Conservation (phyloP, 1,284 basidiomycete species). For the Inonotus hispidus region DNA sequence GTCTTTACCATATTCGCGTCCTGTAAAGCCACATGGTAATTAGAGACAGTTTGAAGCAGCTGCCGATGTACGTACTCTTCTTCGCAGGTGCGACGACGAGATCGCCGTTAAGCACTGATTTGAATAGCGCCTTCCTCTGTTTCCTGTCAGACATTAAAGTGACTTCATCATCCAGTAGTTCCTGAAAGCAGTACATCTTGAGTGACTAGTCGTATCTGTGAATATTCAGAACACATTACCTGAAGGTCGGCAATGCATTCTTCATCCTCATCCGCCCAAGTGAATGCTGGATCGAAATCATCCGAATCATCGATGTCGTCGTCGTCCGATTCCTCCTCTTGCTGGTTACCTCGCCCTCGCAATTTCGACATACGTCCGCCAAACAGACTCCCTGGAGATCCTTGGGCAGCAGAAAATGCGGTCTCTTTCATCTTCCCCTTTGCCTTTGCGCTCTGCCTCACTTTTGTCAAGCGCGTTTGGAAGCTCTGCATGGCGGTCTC, state of each 20-base stretch:
- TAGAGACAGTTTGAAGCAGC: neutral
- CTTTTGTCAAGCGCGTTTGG: slow-evolving; percentile 42
- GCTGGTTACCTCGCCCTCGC: slow-evolving; percentile 23
- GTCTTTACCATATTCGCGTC: slow-evolving; percentile 49
- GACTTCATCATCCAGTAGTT: slow-evolving; percentile 39
- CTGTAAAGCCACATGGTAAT: slow-evolving; percentile 31
- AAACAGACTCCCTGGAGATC: neutral
- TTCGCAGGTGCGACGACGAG: slow-evolving; percentile 38
- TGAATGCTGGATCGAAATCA: slow-evolving; percentile 19
- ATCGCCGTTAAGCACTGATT: slow-evolving; percentile 55
- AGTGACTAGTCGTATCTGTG: neutral
- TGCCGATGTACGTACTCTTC: slow-evolving; percentile 20
- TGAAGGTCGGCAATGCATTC: slow-evolving; percentile 57
- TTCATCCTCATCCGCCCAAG: slow-evolving; percentile 63
- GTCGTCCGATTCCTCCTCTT: slow-evolving; percentile 30
- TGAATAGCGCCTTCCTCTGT: slow-evolving; percentile 54
- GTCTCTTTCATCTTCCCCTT: slow-evolving; percentile 13
- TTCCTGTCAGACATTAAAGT: slow-evolving; percentile 42
- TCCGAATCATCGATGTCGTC: slow-evolving; percentile 23
- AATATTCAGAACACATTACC: slow-evolving; percentile 33
- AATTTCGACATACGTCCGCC: slow-evolving; percentile 18
- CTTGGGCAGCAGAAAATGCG: neutral
- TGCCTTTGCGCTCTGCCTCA: slow-evolving; percentile 33
- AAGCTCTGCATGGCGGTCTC: slow-evolving; percentile 47
- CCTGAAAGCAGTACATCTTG: slow-evolving; percentile 28